Conservation (phyloP, 257 asterid species). For the Lavandula angustifolia region DNA sequence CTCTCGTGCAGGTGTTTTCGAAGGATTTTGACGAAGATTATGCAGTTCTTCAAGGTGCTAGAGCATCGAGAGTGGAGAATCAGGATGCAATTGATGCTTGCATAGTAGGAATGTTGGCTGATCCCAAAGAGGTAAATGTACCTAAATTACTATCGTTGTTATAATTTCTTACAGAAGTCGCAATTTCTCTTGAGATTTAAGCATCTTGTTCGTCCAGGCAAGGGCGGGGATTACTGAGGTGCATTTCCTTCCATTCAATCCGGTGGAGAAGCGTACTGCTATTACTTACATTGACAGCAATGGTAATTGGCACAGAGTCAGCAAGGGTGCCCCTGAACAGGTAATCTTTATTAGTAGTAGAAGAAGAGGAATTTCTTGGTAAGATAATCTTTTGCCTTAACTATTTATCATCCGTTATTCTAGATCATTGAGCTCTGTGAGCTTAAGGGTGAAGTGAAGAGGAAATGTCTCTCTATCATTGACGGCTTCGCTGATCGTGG, state of each 20-base stretch:
- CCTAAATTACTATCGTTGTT: too few species aligned
- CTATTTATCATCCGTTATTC: background rate
- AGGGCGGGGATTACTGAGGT: conserved; percentile 62
- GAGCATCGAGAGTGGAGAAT: conserved; percentile 75
- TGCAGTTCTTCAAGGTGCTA: conserved; percentile 53
- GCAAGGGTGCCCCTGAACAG: conserved; percentile 84
- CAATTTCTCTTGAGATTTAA: background rate
- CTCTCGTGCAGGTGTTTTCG: conserved; percentile 40
- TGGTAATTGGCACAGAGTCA: conserved; percentile 64
- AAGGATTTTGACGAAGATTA: conserved; percentile 47
- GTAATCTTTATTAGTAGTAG: conserved; percentile 23
- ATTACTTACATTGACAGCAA: conserved; percentile 51
- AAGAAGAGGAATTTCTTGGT: too few species aligned
- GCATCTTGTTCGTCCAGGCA: conserved; percentile 41
- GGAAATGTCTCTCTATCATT: conserved; percentile 45
- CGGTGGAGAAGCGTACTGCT: conserved; percentile 73
- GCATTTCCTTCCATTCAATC: conserved; percentile 72
- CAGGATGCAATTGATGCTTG: conserved; percentile 83
- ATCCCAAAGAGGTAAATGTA: conserved; percentile 52
- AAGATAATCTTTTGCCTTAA: background rate
- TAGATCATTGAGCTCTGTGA: conserved; percentile 53
- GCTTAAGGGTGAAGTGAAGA: conserved; percentile 43
- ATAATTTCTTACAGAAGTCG: background rate
- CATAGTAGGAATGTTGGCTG: conserved; percentile 60
- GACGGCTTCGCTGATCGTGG: conserved; percentile 65